These are phyloP conservation scores for Apiotrichum montevideense DNA, from an alignment of 1,284 basidiomycete species.

Conservation along the genomic window DNA sequence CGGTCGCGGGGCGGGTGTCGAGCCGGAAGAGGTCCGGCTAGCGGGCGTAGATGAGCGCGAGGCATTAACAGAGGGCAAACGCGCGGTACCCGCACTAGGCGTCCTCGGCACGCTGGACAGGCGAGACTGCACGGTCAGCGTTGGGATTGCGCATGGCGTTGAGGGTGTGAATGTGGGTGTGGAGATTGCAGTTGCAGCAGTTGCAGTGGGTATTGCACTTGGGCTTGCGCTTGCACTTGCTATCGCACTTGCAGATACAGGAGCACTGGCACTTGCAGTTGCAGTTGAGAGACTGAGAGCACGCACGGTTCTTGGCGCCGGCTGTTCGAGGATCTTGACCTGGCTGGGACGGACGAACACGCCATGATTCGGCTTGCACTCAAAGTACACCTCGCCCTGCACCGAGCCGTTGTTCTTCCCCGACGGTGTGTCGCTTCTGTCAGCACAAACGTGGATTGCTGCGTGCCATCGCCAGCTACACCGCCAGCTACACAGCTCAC, in stretches of 20 bases:
- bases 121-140: neutral
- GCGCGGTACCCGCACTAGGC: neutral
- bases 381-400: constrained; percentile 76
- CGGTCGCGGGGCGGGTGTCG: neutral
- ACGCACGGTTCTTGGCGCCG: constrained; percentile 7
- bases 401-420: constrained; percentile 97
- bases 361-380: constrained; percentile 68
- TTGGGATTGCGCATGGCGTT: no score
- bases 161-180: no score
- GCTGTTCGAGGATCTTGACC: constrained; percentile 56
- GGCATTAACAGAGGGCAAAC: neutral
- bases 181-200: no score
- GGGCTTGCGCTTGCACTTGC: no score
- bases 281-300: no score
- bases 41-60: neutral
- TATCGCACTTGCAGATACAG: no score
- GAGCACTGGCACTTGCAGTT: no score
- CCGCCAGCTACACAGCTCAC: constrained; percentile 5
- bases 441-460: neutral
- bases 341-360: constrained; percentile 88
- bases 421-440: constrained; percentile 52
- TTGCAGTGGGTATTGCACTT: no score
- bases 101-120: neutral
- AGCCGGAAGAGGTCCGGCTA: neutral
- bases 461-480: no score